Evolutionary conservation across 257 asterid species (phyloP).

Genomic region (Sherardia arvensis): DNA sequence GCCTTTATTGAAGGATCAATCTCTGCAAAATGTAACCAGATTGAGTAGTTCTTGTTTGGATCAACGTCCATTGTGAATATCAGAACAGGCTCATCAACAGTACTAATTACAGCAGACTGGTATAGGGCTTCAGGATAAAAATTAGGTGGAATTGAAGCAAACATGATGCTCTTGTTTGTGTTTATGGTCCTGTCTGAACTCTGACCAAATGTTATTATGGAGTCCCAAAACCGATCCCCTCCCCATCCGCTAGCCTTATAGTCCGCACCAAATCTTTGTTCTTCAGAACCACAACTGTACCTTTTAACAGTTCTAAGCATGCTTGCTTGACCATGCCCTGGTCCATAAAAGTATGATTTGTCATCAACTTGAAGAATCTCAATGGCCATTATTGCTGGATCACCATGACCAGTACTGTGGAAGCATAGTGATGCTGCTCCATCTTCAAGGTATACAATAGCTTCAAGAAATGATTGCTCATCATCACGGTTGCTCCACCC

Average conservation of each 20-base stretch:
- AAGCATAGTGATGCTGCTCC: constrained; percentile 87
- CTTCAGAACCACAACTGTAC: constrained; percentile 56
- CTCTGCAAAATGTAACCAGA: constrained; percentile 97
- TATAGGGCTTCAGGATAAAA: constrained; percentile 83
- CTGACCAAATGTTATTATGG: constrained; percentile 45
- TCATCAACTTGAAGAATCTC: constrained; percentile 87
- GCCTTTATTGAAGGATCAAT: constrained; percentile 61
- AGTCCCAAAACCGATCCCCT: constrained; percentile 88
- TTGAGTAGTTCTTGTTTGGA: constrained; percentile 69
- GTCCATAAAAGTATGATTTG: constrained; percentile 62
- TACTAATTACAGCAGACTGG: constrained; percentile 59
- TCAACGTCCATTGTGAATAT: constrained; percentile 71
- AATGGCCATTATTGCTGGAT: constrained; percentile 82
- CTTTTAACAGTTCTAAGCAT: constrained; percentile 74
- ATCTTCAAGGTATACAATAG: constrained; percentile 68
- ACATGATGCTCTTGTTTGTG: constrained; percentile 35
- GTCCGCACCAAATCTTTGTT: constrained; percentile 62
- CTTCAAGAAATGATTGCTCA: constrained; percentile 67
- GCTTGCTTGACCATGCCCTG: constrained; percentile 66
- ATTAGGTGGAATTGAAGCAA: constrained; percentile 58
- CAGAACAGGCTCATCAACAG: constrained; percentile 51
- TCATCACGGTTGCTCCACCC: constrained; percentile 93
- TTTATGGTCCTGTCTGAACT: constrained; percentile 36
- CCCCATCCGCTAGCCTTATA: constrained; percentile 79
- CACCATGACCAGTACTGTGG: constrained; percentile 97